Percentiles rank a stretch among this genome's conserved stretches.
Conservation (phyloP, 148 eudicot genomes). For the Amaranthus hypochondriacus region DNA sequence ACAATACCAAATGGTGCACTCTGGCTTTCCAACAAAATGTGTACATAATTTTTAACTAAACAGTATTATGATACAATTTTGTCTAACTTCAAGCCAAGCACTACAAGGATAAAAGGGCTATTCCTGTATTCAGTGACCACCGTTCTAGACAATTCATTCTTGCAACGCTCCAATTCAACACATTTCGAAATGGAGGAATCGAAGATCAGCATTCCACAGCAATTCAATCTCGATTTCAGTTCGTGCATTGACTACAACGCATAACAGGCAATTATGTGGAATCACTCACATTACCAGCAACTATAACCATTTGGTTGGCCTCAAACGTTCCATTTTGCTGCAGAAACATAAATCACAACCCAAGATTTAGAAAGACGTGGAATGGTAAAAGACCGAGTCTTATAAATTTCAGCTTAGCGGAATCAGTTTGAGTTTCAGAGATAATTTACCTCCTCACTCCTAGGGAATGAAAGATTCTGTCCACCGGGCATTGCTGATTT, state of each 20-base stretch:
- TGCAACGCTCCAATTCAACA: background rate
- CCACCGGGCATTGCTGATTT: slow-evolving; percentile 39
- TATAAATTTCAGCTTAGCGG: background rate
- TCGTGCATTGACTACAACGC: background rate
- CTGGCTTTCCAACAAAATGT: no score
- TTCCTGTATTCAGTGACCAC: slow-evolving; percentile 6
- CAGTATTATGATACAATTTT: background rate
- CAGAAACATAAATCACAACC: background rate
- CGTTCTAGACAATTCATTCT: background rate
- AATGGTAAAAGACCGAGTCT: background rate
- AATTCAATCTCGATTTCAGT: background rate
- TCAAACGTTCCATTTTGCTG: slow-evolving; percentile 48
- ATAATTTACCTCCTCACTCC: slow-evolving; percentile 42
- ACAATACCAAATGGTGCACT: no score
- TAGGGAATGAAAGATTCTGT: slow-evolving; percentile 30
- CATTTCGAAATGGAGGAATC: background rate
- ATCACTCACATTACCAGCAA: slow-evolving; percentile 41
- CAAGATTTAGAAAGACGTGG: background rate
- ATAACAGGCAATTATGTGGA: slow-evolving; percentile 27
- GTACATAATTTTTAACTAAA: no score
- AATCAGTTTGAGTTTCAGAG: background rate
- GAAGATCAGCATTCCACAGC: background rate
- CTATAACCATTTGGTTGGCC: slow-evolving; percentile 34
- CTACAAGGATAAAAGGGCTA: slow-evolving; percentile 6
- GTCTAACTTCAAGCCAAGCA: slow-evolving; percentile 4